Percentiles rank a stretch among this genome's conserved stretches.
Conservation (phyloP, 306 rosid genomes). For the Malus asiatica region DNA sequence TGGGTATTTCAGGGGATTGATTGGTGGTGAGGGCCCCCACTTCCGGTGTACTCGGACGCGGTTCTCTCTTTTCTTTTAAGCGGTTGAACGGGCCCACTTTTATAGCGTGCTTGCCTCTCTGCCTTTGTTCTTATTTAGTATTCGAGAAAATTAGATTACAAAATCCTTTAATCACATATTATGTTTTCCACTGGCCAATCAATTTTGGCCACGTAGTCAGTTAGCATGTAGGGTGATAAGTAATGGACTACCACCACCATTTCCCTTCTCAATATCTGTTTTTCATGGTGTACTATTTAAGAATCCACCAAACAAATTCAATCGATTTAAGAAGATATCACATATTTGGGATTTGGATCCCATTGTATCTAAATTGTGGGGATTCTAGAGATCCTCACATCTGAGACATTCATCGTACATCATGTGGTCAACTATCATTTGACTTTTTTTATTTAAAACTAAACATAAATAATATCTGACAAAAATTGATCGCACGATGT, state of each 20-base stretch:
- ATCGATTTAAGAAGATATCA: no score
- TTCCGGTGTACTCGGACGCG: slow-evolving; percentile 51
- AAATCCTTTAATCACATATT: not conserved
- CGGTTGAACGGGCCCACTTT: slow-evolving; percentile 34
- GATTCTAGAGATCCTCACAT: no score
- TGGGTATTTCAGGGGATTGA: not conserved
- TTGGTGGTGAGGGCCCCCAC: slow-evolving; percentile 34
- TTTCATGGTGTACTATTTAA: not conserved
- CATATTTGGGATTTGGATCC: no score
- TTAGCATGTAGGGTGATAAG: not conserved
- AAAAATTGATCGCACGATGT: no score
- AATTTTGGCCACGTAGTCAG: not conserved
- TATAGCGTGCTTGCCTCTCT: slow-evolving; percentile 40
- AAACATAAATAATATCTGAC: no score
- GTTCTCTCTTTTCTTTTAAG: slow-evolving; percentile 15
- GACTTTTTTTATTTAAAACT: no score
- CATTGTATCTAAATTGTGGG: no score
- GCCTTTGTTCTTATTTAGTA: not conserved
- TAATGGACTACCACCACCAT: not conserved
- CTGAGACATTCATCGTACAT: no score
- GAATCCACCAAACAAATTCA: not conserved
- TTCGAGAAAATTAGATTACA: not conserved
- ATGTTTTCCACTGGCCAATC: not conserved
- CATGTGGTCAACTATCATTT: no score
- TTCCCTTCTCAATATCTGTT: not conserved